These are phyloP conservation scores for Neurospora sp. DNA, from an alignment of 495 filamentous ascomycete genomes.

Conservation along the genomic window DNA sequence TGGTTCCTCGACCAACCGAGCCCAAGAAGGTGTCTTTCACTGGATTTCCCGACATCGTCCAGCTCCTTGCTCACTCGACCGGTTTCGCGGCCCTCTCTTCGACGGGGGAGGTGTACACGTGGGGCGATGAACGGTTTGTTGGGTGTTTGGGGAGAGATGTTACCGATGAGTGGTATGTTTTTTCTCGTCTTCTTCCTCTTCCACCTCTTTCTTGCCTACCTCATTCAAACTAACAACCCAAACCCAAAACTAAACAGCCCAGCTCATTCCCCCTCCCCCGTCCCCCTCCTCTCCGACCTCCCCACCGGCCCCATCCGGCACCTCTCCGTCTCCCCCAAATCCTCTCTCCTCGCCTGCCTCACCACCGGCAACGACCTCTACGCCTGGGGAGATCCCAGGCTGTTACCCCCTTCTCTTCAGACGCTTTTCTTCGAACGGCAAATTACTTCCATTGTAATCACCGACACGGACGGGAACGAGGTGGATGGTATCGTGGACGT, in stretches of 20 bases:
- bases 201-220: neutral
- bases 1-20: neutral
- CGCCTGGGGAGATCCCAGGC: slow-evolving; percentile 44
- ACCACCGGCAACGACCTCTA: slow-evolving; percentile 51
- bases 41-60: slow-evolving; percentile 18
- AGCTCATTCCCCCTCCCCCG: slow-evolving; percentile 29
- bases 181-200: neutral
- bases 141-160: slow-evolving; percentile 38
- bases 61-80: slow-evolving; percentile 41
- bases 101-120: slow-evolving; percentile 44
- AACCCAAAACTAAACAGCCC: slow-evolving; percentile 15
- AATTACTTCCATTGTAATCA: slow-evolving; percentile 7
- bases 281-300: slow-evolving; percentile 41
- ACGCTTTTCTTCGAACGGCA: neutral
- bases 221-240: neutral
- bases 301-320: slow-evolving; percentile 42
- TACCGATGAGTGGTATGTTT: slow-evolving; percentile 3
- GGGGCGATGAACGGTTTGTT: slow-evolving; percentile 49
- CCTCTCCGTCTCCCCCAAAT: slow-evolving; percentile 34
- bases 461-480: slow-evolving; percentile 7
- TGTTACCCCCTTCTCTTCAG: neutral
- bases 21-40: slow-evolving; percentile 5
- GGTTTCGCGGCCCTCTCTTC: slow-evolving; percentile 42
- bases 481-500: slow-evolving; percentile 41
- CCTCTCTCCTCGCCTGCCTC: slow-evolving; percentile 48